Base-by-base conservation (phyloP, 106 monocot genomes). In the Cymbidium sinense region DNA sequence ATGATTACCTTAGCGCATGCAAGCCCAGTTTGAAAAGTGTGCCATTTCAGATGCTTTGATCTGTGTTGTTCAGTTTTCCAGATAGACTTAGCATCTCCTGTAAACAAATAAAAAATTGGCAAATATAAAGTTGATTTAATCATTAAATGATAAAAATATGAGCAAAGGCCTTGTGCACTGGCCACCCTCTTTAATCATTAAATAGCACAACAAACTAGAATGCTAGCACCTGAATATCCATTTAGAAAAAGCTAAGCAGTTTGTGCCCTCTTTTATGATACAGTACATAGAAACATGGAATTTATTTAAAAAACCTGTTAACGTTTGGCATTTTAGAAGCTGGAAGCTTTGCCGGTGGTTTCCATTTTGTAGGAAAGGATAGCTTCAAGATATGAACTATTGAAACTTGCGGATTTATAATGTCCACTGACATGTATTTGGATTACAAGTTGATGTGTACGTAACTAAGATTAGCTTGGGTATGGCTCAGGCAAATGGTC, bases 61-160 rank as follows among this genome's bases (percentile, higher is more conserved):
- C 96, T 89, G 41, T 89, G 74, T 64, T 81, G 85, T 67, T 93
- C 93, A 81, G 88, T 88, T 80, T 86, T 83, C 96, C 91, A 96
- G 35, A 96, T 85, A 76, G 91, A 83, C 52, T 88, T 75, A 43
- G 89, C 78, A 86, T 96, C 93, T 43, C 96, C 96, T 96, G 89
- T 54, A 78, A 81, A 78, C 47, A 74, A 20, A 13, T 64, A 74
- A 23, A 39, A 21, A 33, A 11, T 23, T 20, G 1, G 15, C 47
- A 47, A 47, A 47, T 47, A 47, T 58, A 23, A 23, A 58, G 58
- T 4, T 23, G 7, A 6, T 23, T n/a, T 58, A 58, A 23, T 23
- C 58, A 58, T 23, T 58, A 58, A 20, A 23, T 58, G 58, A 4
- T n/a, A 4, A 58, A 23, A 23, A n/a, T 58, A n/a, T 58, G 58